phyloP scores from a whole-genome alignment of 2,329 filamentous ascomycete genomes.

The Penicillium paneum region DNA sequence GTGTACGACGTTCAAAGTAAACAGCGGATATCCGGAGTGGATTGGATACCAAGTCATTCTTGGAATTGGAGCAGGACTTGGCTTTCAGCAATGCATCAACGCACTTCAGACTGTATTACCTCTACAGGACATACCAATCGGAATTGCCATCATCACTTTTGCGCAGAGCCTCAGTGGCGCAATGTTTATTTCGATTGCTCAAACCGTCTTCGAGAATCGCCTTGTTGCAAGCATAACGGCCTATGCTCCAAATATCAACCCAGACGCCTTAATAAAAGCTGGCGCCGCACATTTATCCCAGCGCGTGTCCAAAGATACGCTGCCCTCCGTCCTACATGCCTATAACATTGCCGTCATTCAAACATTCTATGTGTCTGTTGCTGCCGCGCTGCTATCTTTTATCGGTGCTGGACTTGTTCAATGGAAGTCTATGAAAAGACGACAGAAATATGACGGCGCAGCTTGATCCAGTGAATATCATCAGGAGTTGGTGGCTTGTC shows the following conservation, averaged over 20 bases:
- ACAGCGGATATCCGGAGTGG: slow-evolving; percentile 31
- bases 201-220: slow-evolving; percentile 40
- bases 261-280: slow-evolving; percentile 27
- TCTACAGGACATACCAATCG: slow-evolving; percentile 34
- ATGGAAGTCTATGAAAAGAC: slow-evolving; percentile 39
- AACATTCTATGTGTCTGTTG: slow-evolving; percentile 40
- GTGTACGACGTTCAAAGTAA: slow-evolving; percentile 34
- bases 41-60: slow-evolving; percentile 40
- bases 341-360: slow-evolving; percentile 40
- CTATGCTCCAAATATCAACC: slow-evolving; percentile 27
- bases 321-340: slow-evolving; percentile 32
- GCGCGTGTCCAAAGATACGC: slow-evolving; percentile 23
- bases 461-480: not conserved
- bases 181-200: slow-evolving; percentile 37
- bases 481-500: not conserved
- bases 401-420: slow-evolving; percentile 35
- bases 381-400: slow-evolving; percentile 32
- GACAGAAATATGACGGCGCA: slow-evolving; percentile 3
- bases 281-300: slow-evolving; percentile 39
- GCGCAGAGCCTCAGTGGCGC: slow-evolving; percentile 38
- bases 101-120: slow-evolving; percentile 36
- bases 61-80: slow-evolving; percentile 37
- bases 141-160: slow-evolving; percentile 38
- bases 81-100: slow-evolving; percentile 37
- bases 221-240: slow-evolving; percentile 27